Conservation (phyloP, 768 basidiomycete species). For the Mycena sanguinolenta region DNA sequence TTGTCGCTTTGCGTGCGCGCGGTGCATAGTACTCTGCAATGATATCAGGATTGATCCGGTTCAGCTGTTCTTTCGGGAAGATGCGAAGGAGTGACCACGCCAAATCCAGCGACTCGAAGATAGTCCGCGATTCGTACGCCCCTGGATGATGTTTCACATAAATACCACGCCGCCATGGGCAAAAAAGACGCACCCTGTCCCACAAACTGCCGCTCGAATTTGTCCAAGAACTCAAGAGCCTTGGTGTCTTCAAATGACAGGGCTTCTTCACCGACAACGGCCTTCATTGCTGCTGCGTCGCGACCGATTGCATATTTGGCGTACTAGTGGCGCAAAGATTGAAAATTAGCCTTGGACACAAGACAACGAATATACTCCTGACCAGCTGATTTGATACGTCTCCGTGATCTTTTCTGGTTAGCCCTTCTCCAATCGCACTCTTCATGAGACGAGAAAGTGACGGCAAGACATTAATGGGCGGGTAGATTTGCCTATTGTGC, state of each 20-base stretch:
- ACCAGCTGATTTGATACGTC: constrained; percentile 99
- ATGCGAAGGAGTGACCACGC: constrained; percentile 97
- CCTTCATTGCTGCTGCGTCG: constrained; percentile 98
- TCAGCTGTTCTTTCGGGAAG: constrained; percentile 98
- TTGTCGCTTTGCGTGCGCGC: constrained; percentile 72
- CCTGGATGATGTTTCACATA: constrained; percentile 59
- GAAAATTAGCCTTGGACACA: constrained; percentile 38
- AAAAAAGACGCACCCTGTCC: constrained; percentile 81
- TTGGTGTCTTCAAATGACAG: constrained; percentile 95
- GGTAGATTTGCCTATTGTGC: constrained; percentile 97
- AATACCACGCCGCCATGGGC: not conserved
- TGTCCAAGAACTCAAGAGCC: constrained; percentile 96
- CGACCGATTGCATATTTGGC: constrained; percentile 98
- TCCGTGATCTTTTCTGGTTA: constrained; percentile 98
- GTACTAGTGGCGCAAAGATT: constrained; percentile 69
- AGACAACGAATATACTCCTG: constrained; percentile 44
- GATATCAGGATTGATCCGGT: constrained; percentile 98
- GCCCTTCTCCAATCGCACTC: constrained; percentile 97
- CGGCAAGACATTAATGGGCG: constrained; percentile 98
- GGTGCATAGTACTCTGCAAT: constrained; percentile 89
- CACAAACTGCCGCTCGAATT: constrained; percentile 98
- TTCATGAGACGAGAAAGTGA: constrained; percentile 99
- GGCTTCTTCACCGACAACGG: constrained; percentile 99
- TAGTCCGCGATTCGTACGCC: constrained; percentile 93
- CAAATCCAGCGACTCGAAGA: constrained; percentile 97